These are phyloP conservation scores for Rutstroemia sp. DNA, from an alignment of 2,329 filamentous ascomycete species.

Conservation along the genomic window DNA sequence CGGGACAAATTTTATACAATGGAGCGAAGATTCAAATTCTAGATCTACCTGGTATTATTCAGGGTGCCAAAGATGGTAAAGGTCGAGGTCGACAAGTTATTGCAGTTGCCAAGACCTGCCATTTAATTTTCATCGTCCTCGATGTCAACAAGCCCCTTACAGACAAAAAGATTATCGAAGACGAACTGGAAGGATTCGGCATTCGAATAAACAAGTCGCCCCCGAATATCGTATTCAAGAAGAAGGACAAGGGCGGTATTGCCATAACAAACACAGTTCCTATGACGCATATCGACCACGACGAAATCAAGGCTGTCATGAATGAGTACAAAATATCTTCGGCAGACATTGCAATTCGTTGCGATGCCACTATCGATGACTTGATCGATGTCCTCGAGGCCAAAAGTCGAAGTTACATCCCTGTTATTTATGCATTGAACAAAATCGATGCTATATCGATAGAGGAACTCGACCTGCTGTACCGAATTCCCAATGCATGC, in stretches of 20 bases:
- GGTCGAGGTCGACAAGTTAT: conserved; percentile 97
- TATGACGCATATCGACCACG: conserved; percentile 84
- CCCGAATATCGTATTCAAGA: conserved; percentile 98
- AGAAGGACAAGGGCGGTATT: conserved; percentile 98
- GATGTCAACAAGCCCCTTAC: conserved; percentile 98
- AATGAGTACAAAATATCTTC: conserved; percentile 94
- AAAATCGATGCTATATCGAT: conserved; percentile 99
- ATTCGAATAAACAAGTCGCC: conserved; percentile 96
- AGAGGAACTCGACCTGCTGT: conserved; percentile 91
- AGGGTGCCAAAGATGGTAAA: conserved; percentile 96
- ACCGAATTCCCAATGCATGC: conserved; percentile 93
- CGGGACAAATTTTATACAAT: conserved; percentile 93
- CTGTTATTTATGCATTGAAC: conserved; percentile 98
- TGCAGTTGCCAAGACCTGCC: conserved; percentile 96
- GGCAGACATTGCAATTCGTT: conserved; percentile 94
- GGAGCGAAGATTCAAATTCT: conserved; percentile 97
- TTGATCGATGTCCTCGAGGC: conserved; percentile 94
- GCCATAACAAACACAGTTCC: conserved; percentile 94
- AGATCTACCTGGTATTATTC: conserved; percentile 96
- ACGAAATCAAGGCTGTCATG: conserved; percentile 98
- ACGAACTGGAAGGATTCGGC: conserved; percentile 92
- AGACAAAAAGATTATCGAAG: conserved; percentile 93
- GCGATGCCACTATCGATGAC: conserved; percentile 95
- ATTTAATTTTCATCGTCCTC: conserved; percentile 96
- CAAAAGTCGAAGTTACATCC: conserved; percentile 91